Evolutionary conservation across 2,329 filamentous ascomycete species (phyloP).

Genomic region (Neophaeococcomyces mojaviensis): DNA sequence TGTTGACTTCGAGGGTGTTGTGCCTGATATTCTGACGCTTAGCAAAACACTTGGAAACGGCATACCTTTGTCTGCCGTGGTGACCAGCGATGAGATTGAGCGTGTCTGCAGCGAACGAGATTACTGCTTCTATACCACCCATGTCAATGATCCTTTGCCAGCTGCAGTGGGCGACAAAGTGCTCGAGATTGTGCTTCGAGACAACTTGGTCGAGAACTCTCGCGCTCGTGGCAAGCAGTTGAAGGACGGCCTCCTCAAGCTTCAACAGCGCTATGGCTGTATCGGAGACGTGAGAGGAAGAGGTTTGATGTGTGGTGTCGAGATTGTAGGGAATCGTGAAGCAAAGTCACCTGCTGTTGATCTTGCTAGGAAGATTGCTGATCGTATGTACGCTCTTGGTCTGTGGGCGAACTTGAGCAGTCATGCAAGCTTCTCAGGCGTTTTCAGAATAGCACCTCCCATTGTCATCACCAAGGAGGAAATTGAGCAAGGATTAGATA

Average conservation of each 20-base stretch:
- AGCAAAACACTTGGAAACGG: constrained; percentile 57
- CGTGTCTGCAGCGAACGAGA: constrained; percentile 40
- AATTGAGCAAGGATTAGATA: constrained; percentile 44
- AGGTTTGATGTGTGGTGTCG: constrained; percentile 51
- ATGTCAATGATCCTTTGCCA: constrained; percentile 55
- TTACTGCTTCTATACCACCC: constrained; percentile 55
- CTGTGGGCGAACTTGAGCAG: constrained; percentile 52
- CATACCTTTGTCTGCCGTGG: constrained; percentile 51
- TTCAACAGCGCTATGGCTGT: constrained; percentile 49
- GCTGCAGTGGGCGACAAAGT: constrained; percentile 56
- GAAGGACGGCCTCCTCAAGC: constrained; percentile 38
- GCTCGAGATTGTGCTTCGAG: constrained; percentile 53
- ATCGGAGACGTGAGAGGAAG: constrained; percentile 56
- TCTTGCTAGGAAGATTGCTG: constrained; percentile 42
- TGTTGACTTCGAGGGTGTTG: constrained; percentile 47
- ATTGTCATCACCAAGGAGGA: constrained; percentile 49
- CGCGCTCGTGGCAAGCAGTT: constrained; percentile 40
- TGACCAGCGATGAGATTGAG: constrained; percentile 49
- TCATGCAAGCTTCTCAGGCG: constrained; percentile 48
- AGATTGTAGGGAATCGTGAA: constrained; percentile 47
- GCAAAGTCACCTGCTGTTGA: constrained; percentile 43
- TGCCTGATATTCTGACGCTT: constrained; percentile 54
- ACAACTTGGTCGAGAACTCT: constrained; percentile 44
- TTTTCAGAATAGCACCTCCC: constrained; percentile 54
- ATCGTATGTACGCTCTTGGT: constrained; percentile 44